phyloP scores from a whole-genome alignment of 1,139 yeast genomes.

The Sugiyamaella xylanicola region DNA sequence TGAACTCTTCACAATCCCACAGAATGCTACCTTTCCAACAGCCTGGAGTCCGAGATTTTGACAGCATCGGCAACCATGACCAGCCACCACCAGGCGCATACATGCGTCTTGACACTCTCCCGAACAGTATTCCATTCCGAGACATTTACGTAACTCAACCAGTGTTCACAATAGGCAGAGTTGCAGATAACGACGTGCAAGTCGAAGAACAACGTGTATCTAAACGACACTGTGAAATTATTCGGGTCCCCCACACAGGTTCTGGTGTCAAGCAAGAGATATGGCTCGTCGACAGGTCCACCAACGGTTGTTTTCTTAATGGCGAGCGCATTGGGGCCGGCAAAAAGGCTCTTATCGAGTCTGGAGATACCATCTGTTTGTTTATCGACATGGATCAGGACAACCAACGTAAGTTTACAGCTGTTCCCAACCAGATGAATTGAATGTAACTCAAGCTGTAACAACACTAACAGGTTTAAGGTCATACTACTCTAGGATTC shows the following conservation, averaged over 20 bases:
- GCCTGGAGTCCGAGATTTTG: slow-evolving; percentile 33
- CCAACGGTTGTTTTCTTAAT: slow-evolving; percentile 78
- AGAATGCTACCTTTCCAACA: slow-evolving; percentile 13
- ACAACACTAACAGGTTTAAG: neutral
- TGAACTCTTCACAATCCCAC: slow-evolving; percentile 13
- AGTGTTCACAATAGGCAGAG: slow-evolving; percentile 41
- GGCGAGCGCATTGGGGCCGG: slow-evolving; percentile 61
- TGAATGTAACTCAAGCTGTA: neutral
- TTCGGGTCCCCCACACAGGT: slow-evolving; percentile 48
- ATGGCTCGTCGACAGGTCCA: slow-evolving; percentile 81
- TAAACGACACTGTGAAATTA: slow-evolving; percentile 74
- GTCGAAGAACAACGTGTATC: slow-evolving; percentile 78
- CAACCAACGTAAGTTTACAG: slow-evolving; percentile 6
- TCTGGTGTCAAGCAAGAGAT: slow-evolving; percentile 52
- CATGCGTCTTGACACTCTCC: slow-evolving; percentile 51
- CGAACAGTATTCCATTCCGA: slow-evolving; percentile 46
- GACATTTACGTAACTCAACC: slow-evolving; percentile 52
- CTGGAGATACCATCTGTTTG: slow-evolving; percentile 66
- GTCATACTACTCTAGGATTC: slow-evolving; percentile 11
- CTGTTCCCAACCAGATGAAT: neutral
- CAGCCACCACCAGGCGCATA: slow-evolving; percentile 51
- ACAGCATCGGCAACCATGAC: slow-evolving; percentile 28
- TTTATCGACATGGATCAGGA: slow-evolving; percentile 54
- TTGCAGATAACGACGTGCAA: slow-evolving; percentile 48
- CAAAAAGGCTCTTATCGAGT: slow-evolving; percentile 58